Conservation (phyloP, 2,329 filamentous ascomycete genomes). For the Colletotrichum incanum region DNA sequence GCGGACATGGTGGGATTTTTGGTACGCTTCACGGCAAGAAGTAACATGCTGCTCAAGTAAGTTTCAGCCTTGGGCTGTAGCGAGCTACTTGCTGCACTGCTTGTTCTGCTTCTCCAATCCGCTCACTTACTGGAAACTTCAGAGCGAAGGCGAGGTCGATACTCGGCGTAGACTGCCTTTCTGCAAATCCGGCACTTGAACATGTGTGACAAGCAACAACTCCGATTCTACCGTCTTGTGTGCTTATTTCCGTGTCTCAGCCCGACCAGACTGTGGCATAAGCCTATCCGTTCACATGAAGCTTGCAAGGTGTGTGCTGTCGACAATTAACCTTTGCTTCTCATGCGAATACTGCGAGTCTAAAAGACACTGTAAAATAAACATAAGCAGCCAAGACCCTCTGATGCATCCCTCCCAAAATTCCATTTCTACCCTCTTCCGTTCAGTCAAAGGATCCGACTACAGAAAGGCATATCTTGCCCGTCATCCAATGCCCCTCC, state of each 20-base stretch:
- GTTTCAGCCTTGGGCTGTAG: not conserved
- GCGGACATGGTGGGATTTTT: not conserved
- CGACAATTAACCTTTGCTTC: conserved; percentile 3
- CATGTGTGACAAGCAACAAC: not conserved
- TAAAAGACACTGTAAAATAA: not conserved
- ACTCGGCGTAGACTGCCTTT: too few relatives aligned
- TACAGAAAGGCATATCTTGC: not conserved
- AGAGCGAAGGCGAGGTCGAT: not conserved
- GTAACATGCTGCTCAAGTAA: not conserved
- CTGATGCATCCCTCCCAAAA: not conserved
- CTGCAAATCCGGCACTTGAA: not conserved
- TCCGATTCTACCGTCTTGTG: too few relatives aligned
- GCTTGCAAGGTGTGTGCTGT: not conserved
- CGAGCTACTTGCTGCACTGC: not conserved
- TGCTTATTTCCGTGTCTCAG: not conserved
- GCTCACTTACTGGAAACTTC: not conserved
- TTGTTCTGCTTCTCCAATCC: not conserved
- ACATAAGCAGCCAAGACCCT: conserved; percentile 4
- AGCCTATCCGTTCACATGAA: not conserved
- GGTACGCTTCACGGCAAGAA: not conserved
- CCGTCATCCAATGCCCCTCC: conserved; percentile 10
- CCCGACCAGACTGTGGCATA: not conserved
- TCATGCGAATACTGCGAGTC: not conserved
- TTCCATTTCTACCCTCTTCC: not conserved
- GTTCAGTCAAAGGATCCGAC: not conserved